phyloP scores from a whole-genome alignment of 2,329 filamentous ascomycete species.

The Neofusicoccum cordaticola region DNA sequence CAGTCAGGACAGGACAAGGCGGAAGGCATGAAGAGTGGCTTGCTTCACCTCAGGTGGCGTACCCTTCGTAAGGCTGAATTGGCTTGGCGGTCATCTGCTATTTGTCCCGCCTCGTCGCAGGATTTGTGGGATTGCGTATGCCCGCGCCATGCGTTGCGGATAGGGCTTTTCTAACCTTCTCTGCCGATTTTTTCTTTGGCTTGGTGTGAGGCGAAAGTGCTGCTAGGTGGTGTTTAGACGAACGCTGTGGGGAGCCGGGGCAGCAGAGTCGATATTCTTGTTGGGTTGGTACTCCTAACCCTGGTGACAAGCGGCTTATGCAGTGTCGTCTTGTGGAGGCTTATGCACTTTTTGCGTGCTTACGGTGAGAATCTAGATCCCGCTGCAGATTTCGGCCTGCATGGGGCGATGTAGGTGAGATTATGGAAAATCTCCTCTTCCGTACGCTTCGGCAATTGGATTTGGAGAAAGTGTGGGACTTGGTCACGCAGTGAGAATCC shows the following conservation, averaged over 20 bases:
- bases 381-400: slow-evolving; percentile 6
- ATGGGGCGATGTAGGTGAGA: neutral
- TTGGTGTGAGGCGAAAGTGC: no score
- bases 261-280: neutral
- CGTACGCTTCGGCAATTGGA: neutral
- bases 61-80: no score
- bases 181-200: no score
- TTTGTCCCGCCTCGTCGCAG: no score
- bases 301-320: neutral
- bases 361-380: slow-evolving; percentile 13
- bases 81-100: no score
- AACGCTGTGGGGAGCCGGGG: neutral
- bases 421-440: neutral
- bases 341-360: neutral
- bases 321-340: neutral
- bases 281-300: neutral
- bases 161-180: neutral
- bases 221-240: no score
- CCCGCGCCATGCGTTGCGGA: neutral
- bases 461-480: neutral
- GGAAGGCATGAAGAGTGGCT: no score
- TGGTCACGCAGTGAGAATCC: slow-evolving; percentile 9
- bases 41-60: no score
- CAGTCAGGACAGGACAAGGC: no score
- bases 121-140: no score